Percentiles rank a stretch among this genome's conserved stretches.
These are phyloP conservation scores for Fusarium stilboides DNA, from an alignment of 2,329 filamentous ascomycete genomes.

Conservation along the genomic window DNA sequence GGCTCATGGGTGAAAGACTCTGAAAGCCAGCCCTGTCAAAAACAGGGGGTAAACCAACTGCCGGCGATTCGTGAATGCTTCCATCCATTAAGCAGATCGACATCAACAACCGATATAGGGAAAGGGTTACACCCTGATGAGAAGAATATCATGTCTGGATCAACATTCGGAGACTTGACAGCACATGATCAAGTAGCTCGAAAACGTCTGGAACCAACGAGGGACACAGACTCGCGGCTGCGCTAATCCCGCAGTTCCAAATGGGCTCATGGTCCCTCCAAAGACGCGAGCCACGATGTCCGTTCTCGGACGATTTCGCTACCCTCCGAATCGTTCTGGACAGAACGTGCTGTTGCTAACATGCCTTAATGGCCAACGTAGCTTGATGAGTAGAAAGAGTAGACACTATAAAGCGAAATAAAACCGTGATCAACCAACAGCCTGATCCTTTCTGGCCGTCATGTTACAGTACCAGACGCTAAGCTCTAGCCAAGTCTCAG, in stretches of 20 bases:
- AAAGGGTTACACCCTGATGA: constrained; percentile 22
- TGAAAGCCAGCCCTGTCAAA: constrained; percentile 40
- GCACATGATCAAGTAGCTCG: constrained; percentile 26
- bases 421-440: constrained; percentile 33
- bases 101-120: constrained; percentile 12
- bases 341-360: constrained; percentile 43
- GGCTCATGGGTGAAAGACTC: constrained; percentile 14
- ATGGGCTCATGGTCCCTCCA: constrained; percentile 23
- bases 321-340: constrained; percentile 24
- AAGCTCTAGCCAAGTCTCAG: constrained; percentile 49
- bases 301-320: constrained; percentile 43
- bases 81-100: constrained; percentile 33
- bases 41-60: constrained; percentile 6
- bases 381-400: constrained; percentile 17
- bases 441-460: constrained; percentile 46
- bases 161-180: constrained; percentile 10
- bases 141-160: constrained; percentile 11
- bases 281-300: constrained; percentile 48
- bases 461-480: constrained; percentile 55
- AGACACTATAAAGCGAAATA: constrained; percentile 25
- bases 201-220: constrained; percentile 43
- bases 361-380: constrained; percentile 40
- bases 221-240: constrained; percentile 40
- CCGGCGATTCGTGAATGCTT: constrained; percentile 22
- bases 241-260: constrained; percentile 53